A percentile compares a stretch with the other conserved stretches of the same genome.
These are phyloP conservation scores for Camptophora hylomeconis DNA, from an alignment of 2,329 filamentous ascomycete species.

Conservation along the genomic window DNA sequence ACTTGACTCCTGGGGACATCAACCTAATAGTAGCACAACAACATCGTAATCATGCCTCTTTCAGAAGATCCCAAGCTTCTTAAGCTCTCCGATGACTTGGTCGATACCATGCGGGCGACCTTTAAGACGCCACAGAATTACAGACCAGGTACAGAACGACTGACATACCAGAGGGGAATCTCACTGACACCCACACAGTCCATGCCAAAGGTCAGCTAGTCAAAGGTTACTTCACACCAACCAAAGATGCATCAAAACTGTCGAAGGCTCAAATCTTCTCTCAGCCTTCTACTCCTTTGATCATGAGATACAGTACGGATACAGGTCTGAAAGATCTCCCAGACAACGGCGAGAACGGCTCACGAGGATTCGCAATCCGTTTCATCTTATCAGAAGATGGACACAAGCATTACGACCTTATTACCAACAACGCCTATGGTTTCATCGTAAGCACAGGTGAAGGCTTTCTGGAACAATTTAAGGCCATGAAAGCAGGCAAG, in stretches of 20 bases:
- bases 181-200: constrained; percentile 34
- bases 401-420: constrained; percentile 42
- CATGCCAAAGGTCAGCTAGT: constrained; percentile 43
- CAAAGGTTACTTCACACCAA: constrained; percentile 40
- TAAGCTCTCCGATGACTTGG: too few species aligned
- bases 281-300: constrained; percentile 30
- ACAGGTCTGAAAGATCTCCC: constrained; percentile 39
- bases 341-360: constrained; percentile 35
- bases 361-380: constrained; percentile 36
- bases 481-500: constrained; percentile 25
- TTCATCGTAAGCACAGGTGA: constrained; percentile 42
- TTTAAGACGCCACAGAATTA: too few species aligned
- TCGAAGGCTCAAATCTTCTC: constrained; percentile 38
- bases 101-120: too few species aligned
- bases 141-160: too few species aligned
- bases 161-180: too few species aligned
- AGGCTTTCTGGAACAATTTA: constrained; percentile 38
- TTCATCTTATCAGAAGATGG: constrained; percentile 30
- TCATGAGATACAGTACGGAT: constrained; percentile 38
- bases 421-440: constrained; percentile 38
- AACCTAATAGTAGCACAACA: too few species aligned
- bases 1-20: too few species aligned
- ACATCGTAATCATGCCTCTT: too few species aligned
- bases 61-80: too few species aligned
- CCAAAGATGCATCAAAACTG: constrained; percentile 29